Evolutionary conservation across 1,284 basidiomycete species (phyloP).

Genomic region (Microstroma glucosiphilum): DNA sequence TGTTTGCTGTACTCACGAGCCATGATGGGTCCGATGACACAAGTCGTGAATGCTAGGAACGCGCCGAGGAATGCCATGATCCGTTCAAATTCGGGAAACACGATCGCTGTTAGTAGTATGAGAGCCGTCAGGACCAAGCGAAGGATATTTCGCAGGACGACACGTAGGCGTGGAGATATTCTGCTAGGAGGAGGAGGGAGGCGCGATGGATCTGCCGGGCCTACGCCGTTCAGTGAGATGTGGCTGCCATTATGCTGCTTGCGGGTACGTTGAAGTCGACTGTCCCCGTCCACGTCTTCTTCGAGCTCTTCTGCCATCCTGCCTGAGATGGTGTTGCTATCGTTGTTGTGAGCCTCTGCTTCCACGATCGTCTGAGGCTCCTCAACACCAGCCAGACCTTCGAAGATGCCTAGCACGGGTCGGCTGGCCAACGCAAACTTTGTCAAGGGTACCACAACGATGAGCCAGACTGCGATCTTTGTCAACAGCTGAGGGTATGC

Average conservation of each 20-base stretch:
- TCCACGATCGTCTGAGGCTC: neutral
- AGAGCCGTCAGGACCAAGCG: slow-evolving; percentile 27
- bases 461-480: slow-evolving; percentile 74
- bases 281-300: neutral
- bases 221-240: neutral
- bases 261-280: neutral
- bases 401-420: slow-evolving; percentile 55
- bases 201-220: neutral
- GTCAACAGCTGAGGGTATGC: slow-evolving; percentile 73
- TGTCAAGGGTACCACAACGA: slow-evolving; percentile 67
- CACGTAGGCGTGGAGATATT: slow-evolving; percentile 7
- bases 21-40: slow-evolving; percentile 38
- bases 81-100: slow-evolving; percentile 76
- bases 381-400: slow-evolving; percentile 38
- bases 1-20: neutral
- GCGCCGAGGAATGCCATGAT: slow-evolving; percentile 84
- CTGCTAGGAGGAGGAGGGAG: neutral
- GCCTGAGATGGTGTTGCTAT: neutral
- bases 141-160: slow-evolving; percentile 16
- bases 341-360: neutral
- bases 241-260: neutral
- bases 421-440: slow-evolving; percentile 81
- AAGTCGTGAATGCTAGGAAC: slow-evolving; percentile 70
- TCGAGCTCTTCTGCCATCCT: slow-evolving; percentile 1
- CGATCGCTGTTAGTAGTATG: slow-evolving; percentile 36